Evolutionary conservation across 352 stramenopile species (phyloP).

Genomic region (Nothophytophthora sp.): DNA sequence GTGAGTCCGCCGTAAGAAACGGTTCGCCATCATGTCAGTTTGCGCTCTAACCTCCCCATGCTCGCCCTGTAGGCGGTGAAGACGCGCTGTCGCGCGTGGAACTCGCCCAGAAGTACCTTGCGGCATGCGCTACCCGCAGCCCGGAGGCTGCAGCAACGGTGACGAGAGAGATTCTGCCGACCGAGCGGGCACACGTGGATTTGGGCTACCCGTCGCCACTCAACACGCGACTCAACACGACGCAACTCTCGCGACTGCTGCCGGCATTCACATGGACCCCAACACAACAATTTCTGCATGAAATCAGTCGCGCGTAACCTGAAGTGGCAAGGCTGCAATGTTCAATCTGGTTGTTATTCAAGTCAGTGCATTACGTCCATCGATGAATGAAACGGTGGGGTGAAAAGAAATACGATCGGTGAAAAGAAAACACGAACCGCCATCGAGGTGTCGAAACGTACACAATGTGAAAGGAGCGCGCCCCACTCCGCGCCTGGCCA

Average conservation of each 20-base stretch:
- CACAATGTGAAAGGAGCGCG: constrained; percentile 4
- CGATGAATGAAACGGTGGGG: too few relatives aligned
- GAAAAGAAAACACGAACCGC: too few relatives aligned
- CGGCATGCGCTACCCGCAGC: constrained; percentile 9
- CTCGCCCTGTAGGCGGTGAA: constrained; percentile 28
- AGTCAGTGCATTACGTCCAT: too few relatives aligned
- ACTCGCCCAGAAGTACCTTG: constrained; percentile 36
- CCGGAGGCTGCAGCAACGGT: neutral
- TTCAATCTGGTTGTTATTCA: too few relatives aligned
- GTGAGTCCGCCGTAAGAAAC: constrained; percentile 20
- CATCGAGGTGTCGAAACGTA: constrained; percentile 6
- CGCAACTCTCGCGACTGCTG: constrained; percentile 22
- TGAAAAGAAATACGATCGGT: too few relatives aligned
- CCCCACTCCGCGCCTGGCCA: constrained; percentile 8
- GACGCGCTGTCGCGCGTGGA: constrained; percentile 53
- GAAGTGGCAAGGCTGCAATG: neutral
- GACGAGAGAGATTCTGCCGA: constrained; percentile 26
- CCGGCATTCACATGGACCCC: constrained; percentile 23
- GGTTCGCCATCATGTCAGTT: neutral
- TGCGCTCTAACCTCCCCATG: neutral
- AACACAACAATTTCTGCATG: constrained; percentile 16
- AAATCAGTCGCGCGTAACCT: constrained; percentile 30
- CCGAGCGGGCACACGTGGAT: constrained; percentile 27
- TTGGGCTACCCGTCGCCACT: constrained; percentile 53
- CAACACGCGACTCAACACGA: constrained; percentile 40